phyloP scores from a whole-genome alignment of 768 basidiomycete species.

The Xerocomus spinulosus region DNA sequence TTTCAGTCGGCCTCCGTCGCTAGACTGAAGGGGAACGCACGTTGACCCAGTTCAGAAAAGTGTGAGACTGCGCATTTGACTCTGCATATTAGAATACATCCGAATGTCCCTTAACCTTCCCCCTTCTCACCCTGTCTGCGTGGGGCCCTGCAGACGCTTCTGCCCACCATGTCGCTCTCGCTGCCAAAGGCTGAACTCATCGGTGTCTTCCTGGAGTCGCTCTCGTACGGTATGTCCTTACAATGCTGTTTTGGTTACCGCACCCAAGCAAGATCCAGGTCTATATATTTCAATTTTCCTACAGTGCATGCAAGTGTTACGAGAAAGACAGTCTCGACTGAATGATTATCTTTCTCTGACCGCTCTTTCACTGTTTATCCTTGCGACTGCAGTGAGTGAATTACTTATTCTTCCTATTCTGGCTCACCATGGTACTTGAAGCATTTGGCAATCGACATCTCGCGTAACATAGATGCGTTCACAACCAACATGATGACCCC shows the following conservation, averaged over 20 bases:
- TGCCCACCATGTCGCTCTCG: not conserved
- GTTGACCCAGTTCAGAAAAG: not conserved
- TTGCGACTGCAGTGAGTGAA: not conserved
- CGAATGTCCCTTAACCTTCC: not conserved
- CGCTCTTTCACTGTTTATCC: not conserved
- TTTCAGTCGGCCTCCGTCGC: no score
- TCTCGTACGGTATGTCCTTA: not conserved
- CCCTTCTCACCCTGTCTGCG: not conserved
- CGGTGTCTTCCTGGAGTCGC: conserved; percentile 2
- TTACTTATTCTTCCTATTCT: no score
- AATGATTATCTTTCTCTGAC: conserved; percentile 1
- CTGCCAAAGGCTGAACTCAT: not conserved
- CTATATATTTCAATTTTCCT: not conserved
- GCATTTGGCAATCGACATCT: not conserved
- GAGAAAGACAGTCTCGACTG: not conserved
- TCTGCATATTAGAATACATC: not conserved
- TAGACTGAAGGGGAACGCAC: no score
- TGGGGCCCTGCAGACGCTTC: not conserved
- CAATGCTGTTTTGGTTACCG: not conserved
- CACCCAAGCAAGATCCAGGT: not conserved
- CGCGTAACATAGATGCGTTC: conserved; percentile 2
- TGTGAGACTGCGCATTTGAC: not conserved
- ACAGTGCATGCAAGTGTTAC: not conserved
- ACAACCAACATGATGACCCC: not conserved
- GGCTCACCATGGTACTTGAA: not conserved